A percentile compares a stretch with the other conserved stretches of the same genome.
phyloP scores from a whole-genome alignment of 2,329 filamentous ascomycete genomes.

The Sporothrix dimorphospora region DNA sequence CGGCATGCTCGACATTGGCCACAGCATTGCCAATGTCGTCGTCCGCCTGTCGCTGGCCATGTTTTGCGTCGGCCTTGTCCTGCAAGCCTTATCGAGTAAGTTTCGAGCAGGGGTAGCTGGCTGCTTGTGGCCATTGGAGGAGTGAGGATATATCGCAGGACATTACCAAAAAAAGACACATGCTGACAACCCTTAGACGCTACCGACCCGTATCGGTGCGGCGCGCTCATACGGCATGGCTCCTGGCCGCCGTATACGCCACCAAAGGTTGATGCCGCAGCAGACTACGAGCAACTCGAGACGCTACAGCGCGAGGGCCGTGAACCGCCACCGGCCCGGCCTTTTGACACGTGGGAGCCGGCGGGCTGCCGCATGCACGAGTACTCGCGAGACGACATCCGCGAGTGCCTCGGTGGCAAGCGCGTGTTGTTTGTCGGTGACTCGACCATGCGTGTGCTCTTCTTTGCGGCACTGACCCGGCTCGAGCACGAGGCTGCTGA shows the following conservation, averaged over 20 bases:
- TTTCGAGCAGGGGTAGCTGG: not conserved
- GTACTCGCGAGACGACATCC: slow-evolving; percentile 57
- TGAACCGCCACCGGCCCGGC: slow-evolving; percentile 35
- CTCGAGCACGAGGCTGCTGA: slow-evolving; percentile 48
- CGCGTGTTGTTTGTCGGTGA: slow-evolving; percentile 65
- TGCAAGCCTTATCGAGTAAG: slow-evolving; percentile 16
- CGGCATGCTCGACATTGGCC: slow-evolving; percentile 12
- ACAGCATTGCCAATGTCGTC: not conserved
- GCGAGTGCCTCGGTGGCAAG: slow-evolving; percentile 54
- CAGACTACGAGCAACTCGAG: slow-evolving; percentile 29
- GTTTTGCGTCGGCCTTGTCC: slow-evolving; percentile 16
- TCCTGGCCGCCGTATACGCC: slow-evolving; percentile 49
- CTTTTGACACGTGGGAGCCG: slow-evolving; percentile 60
- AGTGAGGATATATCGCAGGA: not conserved
- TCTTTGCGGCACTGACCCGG: slow-evolving; percentile 58
- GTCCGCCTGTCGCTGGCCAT: slow-evolving; percentile 20
- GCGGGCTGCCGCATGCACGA: slow-evolving; percentile 61
- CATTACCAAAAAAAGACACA: no score
- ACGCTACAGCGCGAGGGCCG: slow-evolving; percentile 8
- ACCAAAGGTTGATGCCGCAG: slow-evolving; percentile 11
- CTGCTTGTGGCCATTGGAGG: no score
- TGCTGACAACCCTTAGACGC: slow-evolving; percentile 5
- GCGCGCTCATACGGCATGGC: slow-evolving; percentile 54
- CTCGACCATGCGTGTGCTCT: slow-evolving; percentile 62
- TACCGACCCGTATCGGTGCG: slow-evolving; percentile 57